phyloP scores from a whole-genome alignment of 148 eudicot species.

The Nepenthes gracilis region DNA sequence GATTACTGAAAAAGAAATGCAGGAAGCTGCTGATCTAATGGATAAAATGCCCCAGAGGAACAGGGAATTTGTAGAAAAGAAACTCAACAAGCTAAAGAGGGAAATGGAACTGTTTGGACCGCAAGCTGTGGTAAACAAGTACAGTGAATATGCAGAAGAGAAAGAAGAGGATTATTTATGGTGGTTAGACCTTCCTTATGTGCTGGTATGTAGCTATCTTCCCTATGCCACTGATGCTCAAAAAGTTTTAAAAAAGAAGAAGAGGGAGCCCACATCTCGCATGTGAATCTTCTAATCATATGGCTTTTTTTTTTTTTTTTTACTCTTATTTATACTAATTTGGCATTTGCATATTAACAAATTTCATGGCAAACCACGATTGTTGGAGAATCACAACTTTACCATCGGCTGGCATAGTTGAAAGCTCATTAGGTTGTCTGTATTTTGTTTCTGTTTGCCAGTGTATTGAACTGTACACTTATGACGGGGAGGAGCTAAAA shows the following conservation, averaged over 20 bases:
- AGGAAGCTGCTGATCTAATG: slow-evolving; percentile 65
- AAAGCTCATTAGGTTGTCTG: background rate
- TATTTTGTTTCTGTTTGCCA: slow-evolving; percentile 19
- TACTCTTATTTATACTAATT: background rate
- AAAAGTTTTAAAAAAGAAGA: too few species aligned
- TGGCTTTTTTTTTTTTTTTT: too few species aligned
- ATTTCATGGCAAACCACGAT: background rate
- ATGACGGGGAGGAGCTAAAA: slow-evolving; percentile 48
- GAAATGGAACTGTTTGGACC: slow-evolving; percentile 92
- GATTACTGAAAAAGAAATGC: slow-evolving; percentile 77
- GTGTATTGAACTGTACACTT: slow-evolving; percentile 77
- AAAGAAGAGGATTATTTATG: slow-evolving; percentile 84
- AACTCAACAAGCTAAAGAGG: slow-evolving; percentile 64
- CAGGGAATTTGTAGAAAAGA: slow-evolving; percentile 44
- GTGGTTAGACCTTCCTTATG: slow-evolving; percentile 92
- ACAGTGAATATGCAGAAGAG: slow-evolving; percentile 64
- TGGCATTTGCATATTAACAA: too few species aligned
- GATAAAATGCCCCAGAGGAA: slow-evolving; percentile 50
- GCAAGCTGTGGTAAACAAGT: slow-evolving; percentile 81
- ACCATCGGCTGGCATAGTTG: background rate
- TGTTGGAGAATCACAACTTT: background rate
- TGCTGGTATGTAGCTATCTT: slow-evolving; percentile 38
- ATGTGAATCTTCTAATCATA: too few species aligned
- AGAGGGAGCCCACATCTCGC: too few species aligned
- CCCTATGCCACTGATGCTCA: too few species aligned